Conservation (phyloP, 1,284 basidiomycete species). For the Marasmius tenuissimus region DNA sequence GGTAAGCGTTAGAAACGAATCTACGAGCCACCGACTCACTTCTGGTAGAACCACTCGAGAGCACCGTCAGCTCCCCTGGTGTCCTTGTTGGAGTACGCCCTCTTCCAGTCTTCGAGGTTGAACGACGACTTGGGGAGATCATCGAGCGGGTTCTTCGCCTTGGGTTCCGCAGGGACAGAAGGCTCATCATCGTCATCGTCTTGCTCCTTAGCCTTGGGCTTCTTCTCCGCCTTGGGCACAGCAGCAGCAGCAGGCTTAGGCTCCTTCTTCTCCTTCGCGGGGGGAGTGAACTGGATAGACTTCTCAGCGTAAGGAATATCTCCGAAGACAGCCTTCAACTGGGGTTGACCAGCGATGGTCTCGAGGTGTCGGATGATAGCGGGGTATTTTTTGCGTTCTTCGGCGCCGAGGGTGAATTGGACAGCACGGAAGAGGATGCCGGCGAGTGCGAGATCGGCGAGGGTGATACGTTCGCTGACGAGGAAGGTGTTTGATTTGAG, state of each 20-base stretch:
- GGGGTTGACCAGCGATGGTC: slow-evolving; percentile 83
- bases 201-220: slow-evolving; percentile 60
- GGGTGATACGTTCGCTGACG: slow-evolving; percentile 91
- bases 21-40: slow-evolving; percentile 46
- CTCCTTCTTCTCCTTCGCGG: slow-evolving; percentile 63
- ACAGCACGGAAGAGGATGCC: slow-evolving; percentile 53
- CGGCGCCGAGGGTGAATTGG: slow-evolving; percentile 59
- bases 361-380: slow-evolving; percentile 84
- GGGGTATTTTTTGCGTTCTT: slow-evolving; percentile 66
- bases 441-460: slow-evolving; percentile 85
- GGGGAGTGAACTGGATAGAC: slow-evolving; percentile 70
- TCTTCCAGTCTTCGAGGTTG: slow-evolving; percentile 98
- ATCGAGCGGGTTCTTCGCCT: slow-evolving; percentile 94
- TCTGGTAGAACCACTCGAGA: slow-evolving; percentile 89
- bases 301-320: slow-evolving; percentile 69
- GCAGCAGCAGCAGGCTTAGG: slow-evolving; percentile 47
- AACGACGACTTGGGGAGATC: slow-evolving; percentile 88
- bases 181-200: slow-evolving; percentile 62
- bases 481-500: slow-evolving; percentile 86
- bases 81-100: slow-evolving; percentile 96
- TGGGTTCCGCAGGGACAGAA: slow-evolving; percentile 41
- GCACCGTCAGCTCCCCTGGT: slow-evolving; percentile 77
- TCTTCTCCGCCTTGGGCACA: slow-evolving; percentile 54
- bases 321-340: slow-evolving; percentile 68
- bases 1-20: slow-evolving; percentile 13